Evolutionary conservation across 2,329 filamentous ascomycete species (phyloP).

Genomic region (Parafenestella ontariensis): DNA sequence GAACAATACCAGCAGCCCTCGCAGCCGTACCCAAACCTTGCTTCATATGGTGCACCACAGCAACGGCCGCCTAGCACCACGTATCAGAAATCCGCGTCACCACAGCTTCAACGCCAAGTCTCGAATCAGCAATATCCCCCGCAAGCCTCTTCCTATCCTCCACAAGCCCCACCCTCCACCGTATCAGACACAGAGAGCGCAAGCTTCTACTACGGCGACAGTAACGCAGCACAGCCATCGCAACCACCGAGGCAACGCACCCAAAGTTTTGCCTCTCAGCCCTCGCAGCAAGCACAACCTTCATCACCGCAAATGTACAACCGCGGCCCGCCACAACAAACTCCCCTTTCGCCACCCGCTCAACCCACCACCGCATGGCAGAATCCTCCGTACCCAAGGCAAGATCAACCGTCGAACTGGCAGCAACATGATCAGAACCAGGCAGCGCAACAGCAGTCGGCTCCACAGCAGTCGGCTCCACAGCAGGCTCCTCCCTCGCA

Average conservation of each 20-base stretch:
- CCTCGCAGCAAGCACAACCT: slow-evolving; percentile 39
- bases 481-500: slow-evolving; percentile 28
- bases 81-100: slow-evolving; percentile 44
- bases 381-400: slow-evolving; percentile 41
- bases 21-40: slow-evolving; percentile 45
- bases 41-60: slow-evolving; percentile 30
- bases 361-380: slow-evolving; percentile 39
- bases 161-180: slow-evolving; percentile 42
- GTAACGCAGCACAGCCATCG: slow-evolving; percentile 25
- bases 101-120: slow-evolving; percentile 46
- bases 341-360: slow-evolving; percentile 41
- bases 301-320: slow-evolving; percentile 46
- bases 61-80: slow-evolving; percentile 34
- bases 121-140: slow-evolving; percentile 45
- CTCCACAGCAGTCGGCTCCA: slow-evolving; percentile 16
- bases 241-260: slow-evolving; percentile 39
- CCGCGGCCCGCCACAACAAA: slow-evolving; percentile 32
- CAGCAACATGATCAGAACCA: slow-evolving; percentile 18
- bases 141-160: slow-evolving; percentile 42
- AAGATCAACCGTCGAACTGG: slow-evolving; percentile 35
- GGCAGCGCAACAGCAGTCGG: slow-evolving; percentile 22
- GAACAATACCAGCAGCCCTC: slow-evolving; percentile 46
- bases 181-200: slow-evolving; percentile 44
- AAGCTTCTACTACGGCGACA: slow-evolving; percentile 45
- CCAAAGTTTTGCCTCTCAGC: slow-evolving; percentile 42